A percentile compares a stretch with the other conserved stretches of the same genome.
These are phyloP conservation scores for Colletotrichum costaricense DNA, from an alignment of 2,329 filamentous ascomycete genomes.

Conservation along the genomic window DNA sequence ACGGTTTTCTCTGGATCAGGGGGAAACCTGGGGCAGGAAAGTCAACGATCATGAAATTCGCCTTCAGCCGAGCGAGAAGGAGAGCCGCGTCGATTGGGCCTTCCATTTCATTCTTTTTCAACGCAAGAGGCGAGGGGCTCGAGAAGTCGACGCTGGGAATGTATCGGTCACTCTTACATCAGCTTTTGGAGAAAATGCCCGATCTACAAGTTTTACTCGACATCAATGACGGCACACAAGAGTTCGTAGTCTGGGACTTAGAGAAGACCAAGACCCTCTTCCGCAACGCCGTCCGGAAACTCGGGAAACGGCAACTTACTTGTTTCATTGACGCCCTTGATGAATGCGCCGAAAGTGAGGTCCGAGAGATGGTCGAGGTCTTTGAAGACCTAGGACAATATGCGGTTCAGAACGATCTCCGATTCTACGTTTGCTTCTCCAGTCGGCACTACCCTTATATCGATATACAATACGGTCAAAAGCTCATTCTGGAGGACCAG, in stretches of 20 bases:
- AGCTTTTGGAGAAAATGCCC: slow-evolving; percentile 51
- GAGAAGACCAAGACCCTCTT: not conserved
- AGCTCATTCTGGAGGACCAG: slow-evolving; percentile 42
- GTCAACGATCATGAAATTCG: slow-evolving; percentile 20
- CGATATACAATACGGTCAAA: not conserved
- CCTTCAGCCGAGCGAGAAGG: not conserved
- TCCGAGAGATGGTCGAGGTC: slow-evolving; percentile 48
- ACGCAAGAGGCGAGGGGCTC: slow-evolving; percentile 39
- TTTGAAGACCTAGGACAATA: slow-evolving; percentile 49
- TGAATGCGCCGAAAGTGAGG: slow-evolving; percentile 59
- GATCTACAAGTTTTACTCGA: slow-evolving; percentile 42
- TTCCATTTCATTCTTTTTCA: slow-evolving; percentile 32
- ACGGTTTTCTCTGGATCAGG: slow-evolving; percentile 14
- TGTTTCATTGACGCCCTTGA: slow-evolving; percentile 58
- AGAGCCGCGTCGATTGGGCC: not conserved
- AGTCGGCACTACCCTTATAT: slow-evolving; percentile 58
- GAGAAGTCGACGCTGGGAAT: slow-evolving; percentile 60
- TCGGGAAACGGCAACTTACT: slow-evolving; percentile 26
- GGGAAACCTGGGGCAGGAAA: slow-evolving; percentile 12
- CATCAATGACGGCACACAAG: no score
- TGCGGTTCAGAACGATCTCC: slow-evolving; percentile 25
- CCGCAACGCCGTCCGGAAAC: not conserved
- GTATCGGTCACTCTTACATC: slow-evolving; percentile 60
- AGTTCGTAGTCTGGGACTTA: no score
- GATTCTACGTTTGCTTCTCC: slow-evolving; percentile 54